Evolutionary conservation across 371 early-diverging fungal species (phyloP).

Genomic region (Chytridiales sp.): DNA sequence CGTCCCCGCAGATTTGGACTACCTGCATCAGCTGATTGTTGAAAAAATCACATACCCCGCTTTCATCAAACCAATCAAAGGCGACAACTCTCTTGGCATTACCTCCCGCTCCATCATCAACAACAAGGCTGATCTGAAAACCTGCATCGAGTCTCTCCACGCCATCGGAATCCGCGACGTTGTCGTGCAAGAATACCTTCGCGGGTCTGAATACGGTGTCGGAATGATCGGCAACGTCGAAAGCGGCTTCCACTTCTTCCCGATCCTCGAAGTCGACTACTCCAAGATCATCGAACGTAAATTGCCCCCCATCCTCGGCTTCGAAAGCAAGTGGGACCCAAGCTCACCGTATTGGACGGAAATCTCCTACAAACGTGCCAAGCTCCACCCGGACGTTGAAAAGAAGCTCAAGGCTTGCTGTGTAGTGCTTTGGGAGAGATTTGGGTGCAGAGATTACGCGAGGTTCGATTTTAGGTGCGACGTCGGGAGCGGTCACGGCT

Average conservation of each 20-base stretch:
- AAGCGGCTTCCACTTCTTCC: slow-evolving; percentile 55
- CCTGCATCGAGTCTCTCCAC: slow-evolving; percentile 42
- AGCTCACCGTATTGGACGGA: slow-evolving; percentile 54
- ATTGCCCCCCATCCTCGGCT: slow-evolving; percentile 56
- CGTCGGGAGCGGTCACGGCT: slow-evolving; percentile 22
- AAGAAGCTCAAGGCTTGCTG: slow-evolving; percentile 33
- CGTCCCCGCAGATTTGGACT: slow-evolving; percentile 19
- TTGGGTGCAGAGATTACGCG: slow-evolving; percentile 56
- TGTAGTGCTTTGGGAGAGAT: slow-evolving; percentile 50
- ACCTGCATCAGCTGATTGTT: slow-evolving; percentile 28
- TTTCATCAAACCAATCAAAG: slow-evolving; percentile 56
- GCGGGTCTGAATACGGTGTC: slow-evolving; percentile 52
- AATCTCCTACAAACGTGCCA: slow-evolving; percentile 42
- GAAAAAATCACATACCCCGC: slow-evolving; percentile 48
- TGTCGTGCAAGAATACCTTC: slow-evolving; percentile 54
- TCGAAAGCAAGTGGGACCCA: slow-evolving; percentile 60
- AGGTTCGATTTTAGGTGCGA: slow-evolving; percentile 54
- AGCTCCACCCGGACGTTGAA: slow-evolving; percentile 20
- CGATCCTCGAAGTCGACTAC: slow-evolving; percentile 55
- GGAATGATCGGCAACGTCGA: slow-evolving; percentile 55
- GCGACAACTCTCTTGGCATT: slow-evolving; percentile 60
- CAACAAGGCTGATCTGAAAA: slow-evolving; percentile 36
- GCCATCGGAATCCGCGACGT: slow-evolving; percentile 43
- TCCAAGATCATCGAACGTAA: slow-evolving; percentile 38
- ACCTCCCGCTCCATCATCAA: slow-evolving; percentile 47